Evolutionary conservation across 176 grass and related monocot genomes (phyloP).

Genomic region (Olyra latifolia): DNA sequence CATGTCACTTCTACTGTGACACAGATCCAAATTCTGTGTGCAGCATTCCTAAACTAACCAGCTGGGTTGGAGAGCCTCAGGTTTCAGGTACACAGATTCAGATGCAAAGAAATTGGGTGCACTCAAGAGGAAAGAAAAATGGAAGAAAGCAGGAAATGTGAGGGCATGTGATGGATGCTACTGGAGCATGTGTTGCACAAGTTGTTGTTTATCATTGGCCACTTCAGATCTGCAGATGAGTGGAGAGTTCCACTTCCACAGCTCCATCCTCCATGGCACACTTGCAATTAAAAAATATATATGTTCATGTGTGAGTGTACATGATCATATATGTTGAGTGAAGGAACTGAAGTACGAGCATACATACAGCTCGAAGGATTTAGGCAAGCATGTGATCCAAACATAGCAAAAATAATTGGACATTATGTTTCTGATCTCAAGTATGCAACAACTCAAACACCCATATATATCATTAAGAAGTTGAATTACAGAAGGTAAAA

Average conservation of each 20-base stretch:
- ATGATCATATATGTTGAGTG: conserved; percentile 15
- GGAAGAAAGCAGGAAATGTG: background rate
- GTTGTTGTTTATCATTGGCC: conserved; percentile 41
- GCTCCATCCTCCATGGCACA: conserved; percentile 38
- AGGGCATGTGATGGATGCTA: conserved; percentile 39
- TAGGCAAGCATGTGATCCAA: conserved; percentile 29
- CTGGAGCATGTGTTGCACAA: conserved; percentile 43
- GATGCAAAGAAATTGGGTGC: background rate
- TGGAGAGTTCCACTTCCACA: conserved; percentile 37
- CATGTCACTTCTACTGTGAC: conserved; percentile 29
- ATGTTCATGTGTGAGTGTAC: background rate
- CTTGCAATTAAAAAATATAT: conserved; percentile 39
- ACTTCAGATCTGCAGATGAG: conserved; percentile 43
- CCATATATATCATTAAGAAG: background rate
- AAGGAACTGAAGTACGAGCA: background rate
- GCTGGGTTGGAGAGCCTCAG: conserved; percentile 44
- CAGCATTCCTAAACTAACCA: background rate
- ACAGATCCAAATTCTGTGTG: conserved; percentile 40
- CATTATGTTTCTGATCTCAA: conserved; percentile 24
- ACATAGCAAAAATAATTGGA: conserved; percentile 20
- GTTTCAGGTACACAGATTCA: conserved; percentile 56
- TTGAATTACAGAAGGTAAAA: conserved; percentile 11
- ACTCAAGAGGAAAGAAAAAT: background rate
- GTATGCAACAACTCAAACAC: conserved; percentile 37
- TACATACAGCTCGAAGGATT: conserved; percentile 31